phyloP scores from a whole-genome alignment of 2,329 filamentous ascomycete species.

The Aureobasidium sp. region DNA sequence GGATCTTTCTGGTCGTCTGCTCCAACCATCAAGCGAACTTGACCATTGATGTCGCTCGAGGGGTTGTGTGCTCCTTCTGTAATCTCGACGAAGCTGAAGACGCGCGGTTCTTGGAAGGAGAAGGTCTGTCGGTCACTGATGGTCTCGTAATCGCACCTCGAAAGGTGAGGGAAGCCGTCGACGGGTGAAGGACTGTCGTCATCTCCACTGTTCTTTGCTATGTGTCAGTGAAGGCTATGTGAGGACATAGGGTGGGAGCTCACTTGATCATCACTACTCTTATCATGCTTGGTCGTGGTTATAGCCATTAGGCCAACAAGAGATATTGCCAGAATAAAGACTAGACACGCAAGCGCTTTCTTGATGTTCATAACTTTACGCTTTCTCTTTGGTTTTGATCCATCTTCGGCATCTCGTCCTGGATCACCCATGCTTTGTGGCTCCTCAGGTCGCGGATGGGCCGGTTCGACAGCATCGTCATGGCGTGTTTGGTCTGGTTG shows the following conservation, averaged over 20 bases:
- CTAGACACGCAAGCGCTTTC: not conserved
- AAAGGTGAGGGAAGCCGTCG: not conserved
- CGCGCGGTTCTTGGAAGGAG: not conserved
- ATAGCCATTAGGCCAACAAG: not conserved
- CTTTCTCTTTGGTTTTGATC: not conserved
- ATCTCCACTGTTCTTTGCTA: not conserved
- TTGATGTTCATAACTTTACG: not conserved
- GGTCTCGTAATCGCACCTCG: not conserved
- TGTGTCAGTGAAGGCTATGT: not conserved
- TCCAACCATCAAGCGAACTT: conserved; percentile 29
- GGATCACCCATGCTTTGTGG: conserved; percentile 2
- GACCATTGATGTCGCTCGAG: conserved; percentile 26
- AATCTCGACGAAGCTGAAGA: conserved; percentile 16
- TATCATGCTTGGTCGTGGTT: not conserved
- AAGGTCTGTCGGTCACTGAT: not conserved
- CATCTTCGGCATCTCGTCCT: not conserved
- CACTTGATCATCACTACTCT: not conserved
- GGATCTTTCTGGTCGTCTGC: conserved; percentile 26
- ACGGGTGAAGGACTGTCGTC: not conserved
- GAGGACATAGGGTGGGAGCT: not conserved
- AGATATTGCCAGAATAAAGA: not conserved
- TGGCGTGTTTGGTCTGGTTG: not conserved
- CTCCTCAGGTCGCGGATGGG: not conserved
- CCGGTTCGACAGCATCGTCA: not conserved
- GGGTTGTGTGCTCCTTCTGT: conserved; percentile 17